Evolutionary conservation across 257 asterid genomes (phyloP).

Genomic region (Agastache rugosa): DNA sequence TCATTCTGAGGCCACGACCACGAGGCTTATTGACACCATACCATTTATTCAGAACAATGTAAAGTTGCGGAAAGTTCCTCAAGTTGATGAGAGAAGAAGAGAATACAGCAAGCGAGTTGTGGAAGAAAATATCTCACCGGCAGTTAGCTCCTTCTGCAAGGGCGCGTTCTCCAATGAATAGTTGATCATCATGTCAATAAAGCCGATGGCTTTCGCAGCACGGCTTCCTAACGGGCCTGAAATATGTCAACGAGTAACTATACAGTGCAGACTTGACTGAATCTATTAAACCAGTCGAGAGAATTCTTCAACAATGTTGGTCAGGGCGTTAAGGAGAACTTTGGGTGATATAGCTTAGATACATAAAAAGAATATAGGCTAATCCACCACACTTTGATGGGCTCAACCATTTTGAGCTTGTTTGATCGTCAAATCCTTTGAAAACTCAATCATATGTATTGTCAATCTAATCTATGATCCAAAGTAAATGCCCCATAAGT

Average conservation of each 20-base stretch:
- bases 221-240: conserved; percentile 97
- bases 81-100: neutral
- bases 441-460: neutral
- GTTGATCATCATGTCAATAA: conserved; percentile 97
- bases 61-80: neutral
- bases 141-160: conserved; percentile 86
- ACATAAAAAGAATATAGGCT: neutral
- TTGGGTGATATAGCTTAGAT: too few relatives aligned
- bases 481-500: neutral
- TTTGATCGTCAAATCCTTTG: neutral
- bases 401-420: neutral
- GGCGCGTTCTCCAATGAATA: conserved; percentile 93
- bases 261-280: neutral
- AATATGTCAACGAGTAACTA: conserved; percentile 16
- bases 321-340: neutral
- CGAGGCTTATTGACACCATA: neutral
- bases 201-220: conserved; percentile 99
- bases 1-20: neutral
- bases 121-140: conserved; percentile 60
- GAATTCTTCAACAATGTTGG: neutral
- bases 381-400: neutral
- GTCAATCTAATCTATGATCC: neutral
- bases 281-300: neutral
- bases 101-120: neutral
- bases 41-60: neutral